Evolutionary conservation across 2,329 filamentous ascomycete species (phyloP), one percentile per base, ranked within the genome.

Genomic region (Shiraia sp.): DNA sequence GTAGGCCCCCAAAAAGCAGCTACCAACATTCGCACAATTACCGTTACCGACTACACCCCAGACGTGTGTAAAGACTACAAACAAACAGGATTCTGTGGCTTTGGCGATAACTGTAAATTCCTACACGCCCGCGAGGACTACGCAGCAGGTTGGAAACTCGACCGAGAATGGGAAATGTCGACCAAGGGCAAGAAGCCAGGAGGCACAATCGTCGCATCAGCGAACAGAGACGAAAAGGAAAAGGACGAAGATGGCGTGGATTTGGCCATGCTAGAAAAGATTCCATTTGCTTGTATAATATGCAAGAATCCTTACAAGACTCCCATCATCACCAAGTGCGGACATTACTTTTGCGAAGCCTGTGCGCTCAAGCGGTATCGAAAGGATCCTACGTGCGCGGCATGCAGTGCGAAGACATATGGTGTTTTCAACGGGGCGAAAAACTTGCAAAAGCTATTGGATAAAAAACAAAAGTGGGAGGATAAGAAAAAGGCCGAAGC

Each of bases 31-130:
- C 84, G 93, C 36, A 95, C 88, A 2, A 86, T 95, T 51, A 97
- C 91, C 0, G 80, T 92, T 6, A 95, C 84, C 23, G 93, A 99
- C 65, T 97, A 89, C 65, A 86, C 88, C 0, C 90, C 92, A 0
- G 92, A 97, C 54, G 88, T 95, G 0, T 99, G 93, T 72, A 97
- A 97, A 68, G 93, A 97, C 65, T 93, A 89, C 70, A 92, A 92
- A 55, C 80, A 88, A 59, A 93, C 68, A 1, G 68, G 68, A 1
- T 70, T 83, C 63, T 86, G 81, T 55, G 83, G 84, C 2, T 87
- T 85, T 51, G 86, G 87, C 19, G 88, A 93, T 65, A 84, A 79
- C 47, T 96, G 91, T 75, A 95, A 90, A 61, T 93, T 85, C 63
- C 63, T 90, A 0, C 88, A 93, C 61, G 82, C 82, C 4, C 76